Evolutionary conservation across 768 basidiomycete species (phyloP).

Genomic region (Agrocybe praecox): DNA sequence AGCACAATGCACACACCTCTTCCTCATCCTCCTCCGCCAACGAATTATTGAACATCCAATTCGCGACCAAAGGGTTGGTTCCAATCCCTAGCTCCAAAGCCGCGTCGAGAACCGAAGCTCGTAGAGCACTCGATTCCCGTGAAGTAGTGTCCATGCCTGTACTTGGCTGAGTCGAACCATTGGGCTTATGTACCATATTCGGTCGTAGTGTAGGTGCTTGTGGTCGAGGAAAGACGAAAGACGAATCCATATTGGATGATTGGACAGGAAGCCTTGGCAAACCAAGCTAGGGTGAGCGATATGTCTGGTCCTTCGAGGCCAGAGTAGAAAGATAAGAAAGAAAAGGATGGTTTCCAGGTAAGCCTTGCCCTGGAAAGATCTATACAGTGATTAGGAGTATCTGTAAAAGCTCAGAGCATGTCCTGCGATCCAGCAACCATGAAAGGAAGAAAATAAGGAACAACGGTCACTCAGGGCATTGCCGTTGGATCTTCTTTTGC

Average conservation of each 20-base stretch:
- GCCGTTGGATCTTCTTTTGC: neutral
- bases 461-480: neutral
- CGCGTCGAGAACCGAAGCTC: constrained; percentile 75
- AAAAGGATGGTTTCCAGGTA: neutral
- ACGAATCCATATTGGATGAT: neutral
- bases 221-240: constrained; percentile 8
- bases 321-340: neutral
- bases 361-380: neutral
- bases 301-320: neutral
- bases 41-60: constrained; percentile 74
- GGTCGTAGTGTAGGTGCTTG: constrained; percentile 8
- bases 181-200: constrained; percentile 7
- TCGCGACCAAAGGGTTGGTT: constrained; percentile 57
- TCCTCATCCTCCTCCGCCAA: constrained; percentile 60
- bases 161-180: neutral
- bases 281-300: neutral
- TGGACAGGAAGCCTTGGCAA: constrained; percentile 4
- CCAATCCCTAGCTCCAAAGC: constrained; percentile 71
- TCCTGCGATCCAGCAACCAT: no score
- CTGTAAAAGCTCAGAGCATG: neutral
- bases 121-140: constrained; percentile 60
- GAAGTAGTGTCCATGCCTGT: constrained; percentile 12
- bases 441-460: neutral
- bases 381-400: neutral
- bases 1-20: constrained; percentile 24